A percentile compares a stretch with the other conserved stretches of the same genome.
These are phyloP conservation scores for Talaromyces marneffei DNA, from an alignment of 2,329 filamentous ascomycete genomes.

Conservation along the genomic window DNA sequence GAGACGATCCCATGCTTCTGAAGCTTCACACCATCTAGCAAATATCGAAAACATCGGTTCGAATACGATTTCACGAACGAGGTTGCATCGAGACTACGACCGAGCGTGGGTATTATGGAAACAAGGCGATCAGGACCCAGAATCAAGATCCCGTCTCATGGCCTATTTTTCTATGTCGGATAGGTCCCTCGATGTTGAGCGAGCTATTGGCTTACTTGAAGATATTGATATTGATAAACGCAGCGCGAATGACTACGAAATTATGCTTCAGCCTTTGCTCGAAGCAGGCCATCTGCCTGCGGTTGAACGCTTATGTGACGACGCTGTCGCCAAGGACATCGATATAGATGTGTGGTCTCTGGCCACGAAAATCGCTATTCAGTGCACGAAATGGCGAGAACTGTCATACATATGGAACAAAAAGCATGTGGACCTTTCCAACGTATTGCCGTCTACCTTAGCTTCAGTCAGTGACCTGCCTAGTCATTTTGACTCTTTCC, in stretches of 20 bases:
- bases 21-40: background rate
- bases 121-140: conserved; percentile 24
- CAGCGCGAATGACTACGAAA: conserved; percentile 40
- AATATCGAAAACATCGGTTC: background rate
- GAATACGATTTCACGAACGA: background rate
- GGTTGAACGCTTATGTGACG: conserved; percentile 37
- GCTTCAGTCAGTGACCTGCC: conserved; percentile 17
- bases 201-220: conserved; percentile 44
- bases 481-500: conserved; percentile 21
- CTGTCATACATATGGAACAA: conserved; percentile 27
- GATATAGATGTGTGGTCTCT: conserved; percentile 27
- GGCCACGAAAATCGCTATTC: conserved; percentile 25
- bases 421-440: conserved; percentile 1
- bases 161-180: conserved; percentile 37
- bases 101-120: conserved; percentile 41
- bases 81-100: conserved; percentile 24
- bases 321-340: conserved; percentile 28
- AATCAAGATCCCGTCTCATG: conserved; percentile 28
- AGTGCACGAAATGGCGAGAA: conserved; percentile 30
- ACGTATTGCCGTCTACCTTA: conserved; percentile 16
- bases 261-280: conserved; percentile 42
- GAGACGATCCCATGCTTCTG: conserved; percentile 2
- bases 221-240: conserved; percentile 33
- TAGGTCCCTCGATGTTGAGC: conserved; percentile 34
- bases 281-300: conserved; percentile 32